phyloP scores from a whole-genome alignment of 148 eudicot genomes.

The Arctostaphylos glauca region DNA sequence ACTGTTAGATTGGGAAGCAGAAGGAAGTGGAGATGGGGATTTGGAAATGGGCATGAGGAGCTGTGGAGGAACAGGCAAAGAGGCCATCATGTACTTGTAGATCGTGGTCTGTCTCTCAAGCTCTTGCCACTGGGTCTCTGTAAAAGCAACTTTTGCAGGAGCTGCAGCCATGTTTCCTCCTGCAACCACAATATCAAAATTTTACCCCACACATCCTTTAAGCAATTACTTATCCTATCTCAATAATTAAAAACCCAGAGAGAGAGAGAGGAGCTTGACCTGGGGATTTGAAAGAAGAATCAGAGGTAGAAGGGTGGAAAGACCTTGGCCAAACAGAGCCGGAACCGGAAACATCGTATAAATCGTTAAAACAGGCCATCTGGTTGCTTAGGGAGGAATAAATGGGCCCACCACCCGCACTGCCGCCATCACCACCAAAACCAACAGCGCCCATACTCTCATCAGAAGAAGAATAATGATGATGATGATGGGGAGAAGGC shows the following conservation, averaged over 20 bases:
- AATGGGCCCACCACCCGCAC: slow-evolving; percentile 21
- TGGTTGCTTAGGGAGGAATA: slow-evolving; percentile 20
- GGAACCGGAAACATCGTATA: slow-evolving; percentile 22
- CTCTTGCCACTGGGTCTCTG: slow-evolving; percentile 67
- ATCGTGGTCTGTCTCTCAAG: slow-evolving; percentile 69
- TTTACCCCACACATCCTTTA: background rate
- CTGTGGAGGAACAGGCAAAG: slow-evolving; percentile 66
- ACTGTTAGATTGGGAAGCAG: slow-evolving; percentile 35
- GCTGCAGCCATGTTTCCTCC: slow-evolving; percentile 20
- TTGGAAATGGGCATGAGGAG: slow-evolving; percentile 45
- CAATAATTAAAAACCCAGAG: background rate
- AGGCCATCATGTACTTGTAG: slow-evolving; percentile 71
- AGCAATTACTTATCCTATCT: background rate
- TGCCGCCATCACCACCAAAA: slow-evolving; percentile 12
- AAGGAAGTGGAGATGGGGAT: slow-evolving; percentile 16
- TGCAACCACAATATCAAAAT: slow-evolving; percentile 16
- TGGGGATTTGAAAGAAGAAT: slow-evolving; percentile 29
- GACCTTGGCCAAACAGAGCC: slow-evolving; percentile 18
- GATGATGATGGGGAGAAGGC: slow-evolving; percentile 7
- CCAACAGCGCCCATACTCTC: background rate
- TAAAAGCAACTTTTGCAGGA: slow-evolving; percentile 38
- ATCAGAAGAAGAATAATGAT: slow-evolving; percentile 10
- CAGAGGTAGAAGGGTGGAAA: slow-evolving; percentile 18
- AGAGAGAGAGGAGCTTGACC: slow-evolving; percentile 10
- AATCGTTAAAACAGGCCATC: slow-evolving; percentile 17